Base-by-base conservation (phyloP, 2,329 filamentous ascomycete species). In the Fusarium multiceps region DNA sequence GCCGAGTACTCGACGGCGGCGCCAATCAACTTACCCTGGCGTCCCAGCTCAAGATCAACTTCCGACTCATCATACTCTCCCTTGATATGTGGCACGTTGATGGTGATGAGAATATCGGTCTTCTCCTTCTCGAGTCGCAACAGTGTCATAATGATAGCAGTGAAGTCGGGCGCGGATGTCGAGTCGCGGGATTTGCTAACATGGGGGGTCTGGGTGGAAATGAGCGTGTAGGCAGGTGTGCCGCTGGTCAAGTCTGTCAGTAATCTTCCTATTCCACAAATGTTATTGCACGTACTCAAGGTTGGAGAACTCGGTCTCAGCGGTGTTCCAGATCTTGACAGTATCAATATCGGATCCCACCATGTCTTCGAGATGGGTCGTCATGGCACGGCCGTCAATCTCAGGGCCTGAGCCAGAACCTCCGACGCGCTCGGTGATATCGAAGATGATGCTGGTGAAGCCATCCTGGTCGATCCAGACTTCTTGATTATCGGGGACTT, bases 401-500 rank as follows among this genome's bases (percentile, higher is more conserved):
- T 89, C 86, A 20, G 88, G 83, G 3, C 83, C 81, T 43, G 81
- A 83, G 30, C 85, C 84, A 7, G 87, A 75, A 16, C 80, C 78
- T 63, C 88, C 87, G 23, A 97, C 90, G 59, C 92, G 91, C 82
- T 98, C 91, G 57, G 92, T 92, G 76, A 98, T 93, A 75, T 98
- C 95, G 80, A 98, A 87, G 74, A 97, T 94, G 78, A 97, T 90
- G 81, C 88, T 94, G 5, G 93, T 93, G 79, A 94, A 94, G 51
- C 93, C 94, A 68, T 92, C 87, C 69, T 88, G 86, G 78, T 97
- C 93, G 76, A 98, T 90, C 82, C 90, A 97, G 73, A 98, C 92
- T 84, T 98, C 95, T 83, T 98, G 94, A 80, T 97, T 92, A 78
- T 95, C 91, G 53, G 92, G 92, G 7, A 94, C 89, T 81, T 93